Evolutionary conservation across 2,329 filamentous ascomycete genomes (phyloP).

Genomic region (Alternaria gansuensis): DNA sequence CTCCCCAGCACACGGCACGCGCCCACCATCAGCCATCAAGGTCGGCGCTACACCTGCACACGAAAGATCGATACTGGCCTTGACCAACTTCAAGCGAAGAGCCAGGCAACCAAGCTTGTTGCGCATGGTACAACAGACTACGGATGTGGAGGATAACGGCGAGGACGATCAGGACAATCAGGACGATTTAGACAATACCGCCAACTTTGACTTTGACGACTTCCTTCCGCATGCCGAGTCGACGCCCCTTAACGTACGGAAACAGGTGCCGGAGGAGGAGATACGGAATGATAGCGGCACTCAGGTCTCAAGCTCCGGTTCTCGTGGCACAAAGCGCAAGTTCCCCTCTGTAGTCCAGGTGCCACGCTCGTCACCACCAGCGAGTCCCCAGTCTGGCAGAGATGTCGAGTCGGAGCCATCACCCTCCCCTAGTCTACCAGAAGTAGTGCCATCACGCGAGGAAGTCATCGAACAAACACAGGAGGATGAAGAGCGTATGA

Average conservation of each 20-base stretch:
- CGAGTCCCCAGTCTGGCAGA: constrained; percentile 39
- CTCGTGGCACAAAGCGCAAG: constrained; percentile 53
- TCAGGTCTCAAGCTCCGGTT: constrained; percentile 44
- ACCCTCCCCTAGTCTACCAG: constrained; percentile 48
- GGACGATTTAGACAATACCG: constrained; percentile 57
- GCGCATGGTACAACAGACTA: constrained; percentile 58
- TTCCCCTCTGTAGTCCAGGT: constrained; percentile 51
- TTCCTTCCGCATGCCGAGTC: constrained; percentile 73
- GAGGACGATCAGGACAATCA: constrained; percentile 58
- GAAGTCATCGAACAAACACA: constrained; percentile 33
- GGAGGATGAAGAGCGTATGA: constrained; percentile 43
- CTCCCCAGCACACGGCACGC: constrained; percentile 48
- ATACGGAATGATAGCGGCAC: constrained; percentile 39
- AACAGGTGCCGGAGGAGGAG: constrained; percentile 40
- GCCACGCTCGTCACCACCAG: constrained; percentile 52
- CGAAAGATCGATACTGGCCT: constrained; percentile 59
- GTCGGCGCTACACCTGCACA: constrained; percentile 55
- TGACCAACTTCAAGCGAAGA: constrained; percentile 61
- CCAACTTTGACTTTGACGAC: constrained; percentile 47
- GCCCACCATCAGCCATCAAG: constrained; percentile 57
- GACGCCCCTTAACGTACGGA: constrained; percentile 66
- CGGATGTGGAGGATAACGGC: constrained; percentile 57
- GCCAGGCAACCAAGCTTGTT: constrained; percentile 61
- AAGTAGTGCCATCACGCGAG: constrained; percentile 42
- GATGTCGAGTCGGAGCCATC: constrained; percentile 45